Percentiles rank a stretch among this genome's conserved stretches.
phyloP scores from a whole-genome alignment of 2,329 filamentous ascomycete species.

The Magnaporthiopsis poae region DNA sequence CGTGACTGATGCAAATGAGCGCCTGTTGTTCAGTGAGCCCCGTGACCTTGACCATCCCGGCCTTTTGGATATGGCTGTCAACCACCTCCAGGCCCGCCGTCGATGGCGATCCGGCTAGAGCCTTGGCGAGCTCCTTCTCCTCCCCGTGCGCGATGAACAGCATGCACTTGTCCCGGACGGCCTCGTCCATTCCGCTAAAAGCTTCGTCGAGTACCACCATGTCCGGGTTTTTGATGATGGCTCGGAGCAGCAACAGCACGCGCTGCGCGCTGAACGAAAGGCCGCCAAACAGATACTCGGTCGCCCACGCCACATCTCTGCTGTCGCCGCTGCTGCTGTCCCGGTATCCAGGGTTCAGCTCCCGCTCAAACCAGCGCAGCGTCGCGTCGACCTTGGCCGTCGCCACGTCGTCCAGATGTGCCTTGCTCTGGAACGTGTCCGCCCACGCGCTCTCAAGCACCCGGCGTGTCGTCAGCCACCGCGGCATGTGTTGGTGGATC shows the following conservation, averaged over 20 bases:
- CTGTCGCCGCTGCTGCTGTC: slow-evolving; percentile 13
- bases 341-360: slow-evolving; percentile 51
- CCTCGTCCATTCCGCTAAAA: slow-evolving; percentile 75
- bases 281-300: slow-evolving; percentile 58
- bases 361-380: slow-evolving; percentile 66
- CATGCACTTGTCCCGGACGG: slow-evolving; percentile 76
- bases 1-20: slow-evolving; percentile 83
- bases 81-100: slow-evolving; percentile 21
- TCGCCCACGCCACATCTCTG: slow-evolving; percentile 46
- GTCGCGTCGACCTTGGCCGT: slow-evolving; percentile 55
- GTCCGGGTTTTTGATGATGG: slow-evolving; percentile 70
- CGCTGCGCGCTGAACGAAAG: slow-evolving; percentile 75
- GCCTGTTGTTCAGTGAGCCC: slow-evolving; percentile 66
- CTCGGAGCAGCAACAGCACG: slow-evolving; percentile 72
- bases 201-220: slow-evolving; percentile 80
- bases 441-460: slow-evolving; percentile 82
- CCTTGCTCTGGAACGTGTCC: slow-evolving; percentile 68
- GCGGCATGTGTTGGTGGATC: slow-evolving; percentile 86
- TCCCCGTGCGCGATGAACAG: slow-evolving; percentile 64
- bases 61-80: slow-evolving; percentile 35
- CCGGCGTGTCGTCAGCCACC: slow-evolving; percentile 59
- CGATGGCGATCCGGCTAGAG: not conserved
- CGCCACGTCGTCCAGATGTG: slow-evolving; percentile 51
- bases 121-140: slow-evolving; percentile 27
- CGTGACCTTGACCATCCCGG: slow-evolving; percentile 38